phyloP scores from a whole-genome alignment of 805 yeast species.

The Nakazawaea wickerhamii region DNA sequence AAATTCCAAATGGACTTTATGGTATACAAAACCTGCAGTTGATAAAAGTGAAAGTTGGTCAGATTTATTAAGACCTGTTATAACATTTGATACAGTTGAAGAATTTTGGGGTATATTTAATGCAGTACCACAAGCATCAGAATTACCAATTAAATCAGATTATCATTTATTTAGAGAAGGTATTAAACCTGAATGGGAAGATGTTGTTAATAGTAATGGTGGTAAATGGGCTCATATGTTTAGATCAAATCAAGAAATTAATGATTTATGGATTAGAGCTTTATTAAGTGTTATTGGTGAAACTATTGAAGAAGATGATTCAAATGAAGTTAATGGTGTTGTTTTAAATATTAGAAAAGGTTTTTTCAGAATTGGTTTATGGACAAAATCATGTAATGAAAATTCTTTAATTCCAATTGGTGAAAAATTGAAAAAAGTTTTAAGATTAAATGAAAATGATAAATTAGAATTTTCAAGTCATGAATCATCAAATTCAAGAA shows the following conservation, averaged over 20 bases:
- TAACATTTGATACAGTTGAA: slow-evolving; percentile 89
- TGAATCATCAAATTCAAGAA: slow-evolving; percentile 32
- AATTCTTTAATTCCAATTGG: slow-evolving; percentile 68
- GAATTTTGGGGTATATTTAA: slow-evolving; percentile 98
- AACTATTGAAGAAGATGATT: slow-evolving; percentile 75
- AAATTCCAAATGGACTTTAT: slow-evolving; percentile 87
- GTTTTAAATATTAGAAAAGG: slow-evolving; percentile 84
- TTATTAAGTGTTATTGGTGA: slow-evolving; percentile 91
- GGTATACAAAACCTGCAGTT: slow-evolving; percentile 94
- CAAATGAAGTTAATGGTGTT: slow-evolving; percentile 87
- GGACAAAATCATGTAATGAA: slow-evolving; percentile 82
- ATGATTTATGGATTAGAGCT: slow-evolving; percentile 89
- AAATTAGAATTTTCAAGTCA: slow-evolving; percentile 77
- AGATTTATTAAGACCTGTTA: slow-evolving; percentile 87
- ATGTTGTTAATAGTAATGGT: slow-evolving; percentile 76
- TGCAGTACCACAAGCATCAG: slow-evolving; percentile 86
- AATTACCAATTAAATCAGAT: slow-evolving; percentile 87
- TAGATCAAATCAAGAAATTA: slow-evolving; percentile 61
- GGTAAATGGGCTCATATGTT: slow-evolving; percentile 91
- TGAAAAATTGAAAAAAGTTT: slow-evolving; percentile 77
- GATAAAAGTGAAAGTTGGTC: slow-evolving; percentile 83
- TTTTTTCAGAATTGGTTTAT: slow-evolving; percentile 79
- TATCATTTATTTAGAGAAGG: slow-evolving; percentile 93
- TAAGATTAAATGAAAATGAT: slow-evolving; percentile 69
- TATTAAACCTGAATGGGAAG: slow-evolving; percentile 99